phyloP scores from a whole-genome alignment of 2,329 filamentous ascomycete species.

The Didymellaceae sp. region DNA sequence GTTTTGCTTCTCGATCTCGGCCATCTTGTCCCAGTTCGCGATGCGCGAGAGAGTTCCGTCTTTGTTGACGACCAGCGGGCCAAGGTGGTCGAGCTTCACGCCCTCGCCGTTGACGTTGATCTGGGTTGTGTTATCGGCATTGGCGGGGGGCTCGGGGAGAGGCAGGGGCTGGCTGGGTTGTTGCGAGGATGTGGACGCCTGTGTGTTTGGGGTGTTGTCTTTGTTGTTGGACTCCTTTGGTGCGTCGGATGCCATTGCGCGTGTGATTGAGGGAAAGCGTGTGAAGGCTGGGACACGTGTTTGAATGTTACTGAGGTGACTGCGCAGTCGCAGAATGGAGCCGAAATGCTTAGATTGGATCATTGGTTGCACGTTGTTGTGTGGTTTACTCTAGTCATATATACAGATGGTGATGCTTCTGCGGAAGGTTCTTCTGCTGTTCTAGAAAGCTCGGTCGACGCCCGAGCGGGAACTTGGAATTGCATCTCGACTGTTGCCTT shows the following conservation, averaged over 20 bases:
- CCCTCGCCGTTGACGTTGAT: constrained; percentile 44
- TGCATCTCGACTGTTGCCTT: background rate
- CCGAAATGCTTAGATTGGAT: background rate
- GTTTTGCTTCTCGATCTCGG: constrained; percentile 69
- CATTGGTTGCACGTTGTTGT: background rate
- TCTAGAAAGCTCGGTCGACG: constrained; percentile 16
- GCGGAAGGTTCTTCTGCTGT: constrained; percentile 8
- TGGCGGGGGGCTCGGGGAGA: constrained; percentile 10
- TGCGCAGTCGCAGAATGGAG: background rate
- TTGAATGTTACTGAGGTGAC: too few species aligned
- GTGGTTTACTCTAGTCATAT: background rate
- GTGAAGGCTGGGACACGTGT: too few species aligned
- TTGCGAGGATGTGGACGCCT: background rate
- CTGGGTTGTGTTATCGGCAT: constrained; percentile 17
- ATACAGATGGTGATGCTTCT: constrained; percentile 1
- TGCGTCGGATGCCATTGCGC: constrained; percentile 10
- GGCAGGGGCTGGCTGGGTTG: constrained; percentile 1
- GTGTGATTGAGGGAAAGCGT: background rate
- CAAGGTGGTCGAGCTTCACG: constrained; percentile 70
- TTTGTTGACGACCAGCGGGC: constrained; percentile 75
- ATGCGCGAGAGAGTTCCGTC: constrained; percentile 76
- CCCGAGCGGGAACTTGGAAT: constrained; percentile 3
- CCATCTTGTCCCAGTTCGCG: constrained; percentile 76
- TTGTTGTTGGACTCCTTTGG: background rate
- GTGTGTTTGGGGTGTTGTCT: background rate